Percentiles rank a stretch among this genome's conserved stretches.
These are phyloP conservation scores for Eutrema japonicum DNA, from an alignment of 345 rosid genomes.

Conservation along the genomic window DNA sequence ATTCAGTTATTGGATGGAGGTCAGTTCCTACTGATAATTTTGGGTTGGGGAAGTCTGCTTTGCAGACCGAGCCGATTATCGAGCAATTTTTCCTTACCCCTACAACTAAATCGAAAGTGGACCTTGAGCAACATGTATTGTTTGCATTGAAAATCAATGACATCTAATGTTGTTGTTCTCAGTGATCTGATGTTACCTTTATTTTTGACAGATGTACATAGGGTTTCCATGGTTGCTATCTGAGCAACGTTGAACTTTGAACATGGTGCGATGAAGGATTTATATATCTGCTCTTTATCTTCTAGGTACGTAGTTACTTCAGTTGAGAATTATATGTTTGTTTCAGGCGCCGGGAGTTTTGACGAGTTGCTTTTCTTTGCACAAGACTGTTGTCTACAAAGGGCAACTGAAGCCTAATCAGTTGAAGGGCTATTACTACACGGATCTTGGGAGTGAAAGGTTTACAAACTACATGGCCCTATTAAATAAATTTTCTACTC, in stretches of 20 bases:
- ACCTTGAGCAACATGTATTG: constrained; percentile 89
- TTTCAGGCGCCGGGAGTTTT: background rate
- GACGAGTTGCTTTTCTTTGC: background rate
- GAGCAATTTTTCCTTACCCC: constrained; percentile 95
- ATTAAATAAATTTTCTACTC: constrained; percentile 90
- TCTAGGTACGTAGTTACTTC: constrained; percentile 63
- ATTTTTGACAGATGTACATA: constrained; percentile 85
- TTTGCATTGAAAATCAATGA: background rate
- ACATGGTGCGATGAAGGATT: constrained; percentile 83
- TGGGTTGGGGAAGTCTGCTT: constrained; percentile 80
- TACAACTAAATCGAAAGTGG: constrained; percentile 66
- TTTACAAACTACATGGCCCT: constrained; percentile 99
- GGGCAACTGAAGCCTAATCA: constrained; percentile 96
- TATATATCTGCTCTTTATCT: constrained; percentile 97
- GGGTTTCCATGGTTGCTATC: constrained; percentile 96
- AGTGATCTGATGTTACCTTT: background rate
- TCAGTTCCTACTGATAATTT: constrained; percentile 85
- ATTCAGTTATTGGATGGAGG: constrained; percentile 93
- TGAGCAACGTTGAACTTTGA: constrained; percentile 88
- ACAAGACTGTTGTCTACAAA: constrained; percentile 92
- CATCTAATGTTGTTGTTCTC: background rate
- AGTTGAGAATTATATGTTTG: background rate
- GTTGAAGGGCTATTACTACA: constrained; percentile 81
- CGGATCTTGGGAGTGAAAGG: constrained; percentile 99
- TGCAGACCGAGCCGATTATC: constrained; percentile 88